Conservation (phyloP, 1,284 basidiomycete species). For the Moesziomyces globuligerus region DNA sequence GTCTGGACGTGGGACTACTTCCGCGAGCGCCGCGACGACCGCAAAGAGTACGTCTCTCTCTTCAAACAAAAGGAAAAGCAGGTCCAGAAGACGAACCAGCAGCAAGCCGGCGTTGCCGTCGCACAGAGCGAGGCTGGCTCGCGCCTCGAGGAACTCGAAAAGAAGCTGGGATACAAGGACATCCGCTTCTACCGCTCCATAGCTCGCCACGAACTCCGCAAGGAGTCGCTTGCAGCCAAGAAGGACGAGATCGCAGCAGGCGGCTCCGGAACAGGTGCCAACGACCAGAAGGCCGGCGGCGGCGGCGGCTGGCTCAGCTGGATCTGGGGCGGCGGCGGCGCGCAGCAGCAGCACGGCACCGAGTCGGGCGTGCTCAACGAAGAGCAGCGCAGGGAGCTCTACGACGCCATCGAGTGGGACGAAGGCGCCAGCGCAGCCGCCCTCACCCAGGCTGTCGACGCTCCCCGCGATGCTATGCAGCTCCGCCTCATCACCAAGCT, state of each 20-base stretch:
- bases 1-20: constrained; percentile 96
- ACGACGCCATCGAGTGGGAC: constrained; percentile 93
- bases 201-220: constrained; percentile 85
- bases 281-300: constrained; percentile 62
- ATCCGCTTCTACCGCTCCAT: constrained; percentile 98
- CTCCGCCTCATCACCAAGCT: constrained; percentile 75
- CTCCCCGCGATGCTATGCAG: constrained; percentile 84
- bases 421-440: constrained; percentile 51
- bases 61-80: constrained; percentile 78
- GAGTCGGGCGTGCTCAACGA: constrained; percentile 79
- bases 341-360: constrained; percentile 40
- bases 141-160: constrained; percentile 78
- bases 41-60: constrained; percentile 81
- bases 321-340: constrained; percentile 60
- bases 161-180: constrained; percentile 89
- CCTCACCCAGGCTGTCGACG: constrained; percentile 59
- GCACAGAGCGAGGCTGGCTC: constrained; percentile 51
- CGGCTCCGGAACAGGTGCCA: constrained; percentile 69
- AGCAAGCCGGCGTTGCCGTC: constrained; percentile 49
- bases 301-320: constrained; percentile 65
- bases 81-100: constrained; percentile 51
- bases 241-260: constrained; percentile 65
- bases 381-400: constrained; percentile 90
- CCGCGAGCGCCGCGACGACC: constrained; percentile 85
- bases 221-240: constrained; percentile 72